Evolutionary conservation across 192 early-diverging fungal genomes (phyloP).

Genomic region (Pilaira anomala): DNA sequence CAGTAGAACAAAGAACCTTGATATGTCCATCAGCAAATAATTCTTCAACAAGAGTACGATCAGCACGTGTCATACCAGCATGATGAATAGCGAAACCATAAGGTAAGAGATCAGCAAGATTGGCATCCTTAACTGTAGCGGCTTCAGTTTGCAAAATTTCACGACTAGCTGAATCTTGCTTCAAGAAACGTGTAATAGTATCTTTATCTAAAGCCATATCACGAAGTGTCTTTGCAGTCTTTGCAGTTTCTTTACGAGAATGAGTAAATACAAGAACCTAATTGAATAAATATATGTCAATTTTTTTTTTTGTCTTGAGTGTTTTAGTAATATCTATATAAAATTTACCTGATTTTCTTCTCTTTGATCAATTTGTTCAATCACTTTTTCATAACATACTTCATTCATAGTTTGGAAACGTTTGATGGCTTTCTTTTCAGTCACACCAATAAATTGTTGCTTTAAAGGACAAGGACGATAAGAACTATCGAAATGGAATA

Average conservation of each 20-base stretch:
- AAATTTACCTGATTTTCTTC: conserved; percentile 59
- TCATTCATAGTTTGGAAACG: conserved; percentile 96
- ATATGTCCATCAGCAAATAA: conserved; percentile 89
- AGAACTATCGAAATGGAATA: conserved; percentile 92
- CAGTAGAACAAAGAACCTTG: conserved; percentile 92
- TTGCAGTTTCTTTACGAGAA: conserved; percentile 96
- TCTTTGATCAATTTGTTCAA: conserved; percentile 74
- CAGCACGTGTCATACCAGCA: conserved; percentile 90
- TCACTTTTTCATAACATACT: conserved; percentile 91
- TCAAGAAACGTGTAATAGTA: conserved; percentile 78
- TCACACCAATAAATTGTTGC: conserved; percentile 95
- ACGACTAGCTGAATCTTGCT: conserved; percentile 75
- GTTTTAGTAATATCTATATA: too few relatives aligned
- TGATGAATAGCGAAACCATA: conserved; percentile 97
- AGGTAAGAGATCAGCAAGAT: conserved; percentile 85
- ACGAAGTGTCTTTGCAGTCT: conserved; percentile 82
- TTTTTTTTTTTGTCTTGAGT: too few relatives aligned
- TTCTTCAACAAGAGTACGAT: conserved; percentile 92
- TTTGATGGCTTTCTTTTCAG: conserved; percentile 94
- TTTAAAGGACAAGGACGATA: conserved; percentile 94
- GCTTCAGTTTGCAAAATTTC: conserved; percentile 85
- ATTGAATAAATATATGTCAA: too few relatives aligned
- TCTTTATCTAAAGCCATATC: conserved; percentile 93
- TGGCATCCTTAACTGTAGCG: conserved; percentile 73
- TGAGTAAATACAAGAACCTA: conserved; percentile 93